Evolutionary conservation across 2,329 filamentous ascomycete genomes (phyloP).

Genomic region (Trichoderma citrinoviride): DNA sequence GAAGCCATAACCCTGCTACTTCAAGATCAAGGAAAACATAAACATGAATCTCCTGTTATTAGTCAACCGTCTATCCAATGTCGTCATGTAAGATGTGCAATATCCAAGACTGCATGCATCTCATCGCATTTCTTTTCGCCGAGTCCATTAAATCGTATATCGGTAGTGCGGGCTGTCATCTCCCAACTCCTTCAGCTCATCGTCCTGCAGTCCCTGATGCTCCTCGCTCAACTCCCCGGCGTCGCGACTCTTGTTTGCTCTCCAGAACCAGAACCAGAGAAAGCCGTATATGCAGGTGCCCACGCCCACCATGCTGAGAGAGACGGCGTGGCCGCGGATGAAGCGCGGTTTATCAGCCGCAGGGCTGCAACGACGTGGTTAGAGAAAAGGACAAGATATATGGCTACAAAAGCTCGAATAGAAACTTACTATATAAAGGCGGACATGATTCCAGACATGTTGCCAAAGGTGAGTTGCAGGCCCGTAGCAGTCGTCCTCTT

Average conservation of each 20-base stretch:
- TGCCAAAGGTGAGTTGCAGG: conserved; percentile 68
- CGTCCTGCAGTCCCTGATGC: conserved; percentile 43
- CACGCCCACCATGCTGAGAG: conserved; percentile 56
- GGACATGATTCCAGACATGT: conserved; percentile 69
- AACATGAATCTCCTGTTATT: no score
- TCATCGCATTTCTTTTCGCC: neutral
- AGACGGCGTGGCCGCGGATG: conserved; percentile 60
- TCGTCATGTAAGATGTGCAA: neutral
- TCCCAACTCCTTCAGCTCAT: conserved; percentile 50
- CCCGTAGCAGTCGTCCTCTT: conserved; percentile 72
- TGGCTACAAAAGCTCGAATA: no score
- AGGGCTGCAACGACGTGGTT: conserved; percentile 34
- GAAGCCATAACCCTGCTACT: no score
- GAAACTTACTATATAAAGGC: conserved; percentile 58
- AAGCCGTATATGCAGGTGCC: conserved; percentile 51
- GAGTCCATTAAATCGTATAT: conserved; percentile 40
- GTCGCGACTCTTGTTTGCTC: conserved; percentile 47
- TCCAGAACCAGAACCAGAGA: conserved; percentile 53
- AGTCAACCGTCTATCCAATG: neutral
- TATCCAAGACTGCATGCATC: neutral
- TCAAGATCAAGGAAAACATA: neutral
- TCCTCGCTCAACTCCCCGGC: conserved; percentile 39
- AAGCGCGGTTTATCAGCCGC: conserved; percentile 54
- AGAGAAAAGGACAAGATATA: neutral
- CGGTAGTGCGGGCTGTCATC: conserved; percentile 52